Evolutionary conservation across 2,329 filamentous ascomycete genomes (phyloP).

Genomic region (Hymenoscyphus occultus): DNA sequence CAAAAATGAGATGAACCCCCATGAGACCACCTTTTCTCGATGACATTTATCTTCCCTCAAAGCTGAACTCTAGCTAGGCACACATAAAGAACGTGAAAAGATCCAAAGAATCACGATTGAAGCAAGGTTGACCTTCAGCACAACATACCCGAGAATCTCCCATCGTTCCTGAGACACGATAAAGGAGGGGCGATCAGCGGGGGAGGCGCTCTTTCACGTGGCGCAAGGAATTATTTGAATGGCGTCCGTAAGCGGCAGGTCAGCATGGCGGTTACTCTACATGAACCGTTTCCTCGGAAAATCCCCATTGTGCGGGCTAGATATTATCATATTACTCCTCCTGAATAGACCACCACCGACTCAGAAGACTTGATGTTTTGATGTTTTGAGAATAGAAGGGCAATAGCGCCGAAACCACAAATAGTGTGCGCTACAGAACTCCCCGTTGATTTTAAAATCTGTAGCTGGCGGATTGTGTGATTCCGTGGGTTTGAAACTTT

Average conservation of each 20-base stretch:
- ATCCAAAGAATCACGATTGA: background rate
- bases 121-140: slow-evolving; percentile 4
- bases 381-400: background rate
- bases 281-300: slow-evolving; percentile 1
- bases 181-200: slow-evolving; percentile 10
- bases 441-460: background rate
- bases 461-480: slow-evolving; percentile 7
- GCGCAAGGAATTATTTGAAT: slow-evolving; percentile 7
- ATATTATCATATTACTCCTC: background rate
- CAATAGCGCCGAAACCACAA: background rate
- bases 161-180: slow-evolving; percentile 11
- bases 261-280: slow-evolving; percentile 3
- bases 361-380: background rate
- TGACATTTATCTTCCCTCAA: background rate
- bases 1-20: background rate
- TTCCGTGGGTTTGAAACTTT: slow-evolving; percentile 8
- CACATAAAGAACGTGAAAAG: background rate
- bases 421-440: slow-evolving; percentile 1
- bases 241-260: slow-evolving; percentile 8
- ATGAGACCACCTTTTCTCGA: background rate
- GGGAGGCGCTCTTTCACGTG: slow-evolving; percentile 10
- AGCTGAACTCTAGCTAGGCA: background rate
- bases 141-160: background rate
- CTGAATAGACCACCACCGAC: background rate
- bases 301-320: background rate